A percentile compares a stretch with the other conserved stretches of the same genome.
phyloP scores from a whole-genome alignment of 306 rosid genomes.

The Rosa lucieae region DNA sequence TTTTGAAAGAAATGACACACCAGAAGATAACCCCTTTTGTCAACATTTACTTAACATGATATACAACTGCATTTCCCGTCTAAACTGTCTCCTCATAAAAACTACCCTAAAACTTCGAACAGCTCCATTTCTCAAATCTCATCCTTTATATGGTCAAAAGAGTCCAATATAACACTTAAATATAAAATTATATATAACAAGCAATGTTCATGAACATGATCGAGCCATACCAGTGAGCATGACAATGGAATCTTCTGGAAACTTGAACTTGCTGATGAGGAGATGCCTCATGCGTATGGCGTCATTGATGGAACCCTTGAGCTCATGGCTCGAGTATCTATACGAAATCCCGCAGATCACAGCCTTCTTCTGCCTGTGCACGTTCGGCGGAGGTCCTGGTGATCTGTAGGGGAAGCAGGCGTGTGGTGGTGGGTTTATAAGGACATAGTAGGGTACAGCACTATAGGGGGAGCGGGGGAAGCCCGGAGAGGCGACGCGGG shows the following conservation, averaged over 20 bases:
- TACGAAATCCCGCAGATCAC: slow-evolving; percentile 88
- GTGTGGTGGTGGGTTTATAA: slow-evolving; percentile 43
- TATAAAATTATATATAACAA: background rate
- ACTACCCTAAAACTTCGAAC: background rate
- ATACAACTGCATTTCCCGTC: background rate
- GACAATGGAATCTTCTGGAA: slow-evolving; percentile 74
- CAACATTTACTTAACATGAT: background rate
- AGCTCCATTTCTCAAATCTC: too few relatives aligned
- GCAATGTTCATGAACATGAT: background rate
- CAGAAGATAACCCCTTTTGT: background rate
- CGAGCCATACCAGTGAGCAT: slow-evolving; percentile 80
- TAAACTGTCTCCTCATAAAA: background rate
- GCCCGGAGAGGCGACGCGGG: too few relatives aligned
- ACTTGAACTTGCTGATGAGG: slow-evolving; percentile 68
- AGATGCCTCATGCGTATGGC: slow-evolving; percentile 85
- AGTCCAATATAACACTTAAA: background rate
- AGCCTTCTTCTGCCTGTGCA: slow-evolving; percentile 81
- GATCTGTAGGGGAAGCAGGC: slow-evolving; percentile 10
- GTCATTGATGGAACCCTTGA: slow-evolving; percentile 87
- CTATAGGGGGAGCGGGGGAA: too few relatives aligned
- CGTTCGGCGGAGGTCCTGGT: slow-evolving; percentile 56
- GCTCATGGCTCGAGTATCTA: slow-evolving; percentile 76
- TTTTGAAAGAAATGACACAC: background rate
- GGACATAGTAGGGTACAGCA: too few relatives aligned
- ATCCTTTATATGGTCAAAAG: too few relatives aligned